Conservation (phyloP, 495 filamentous ascomycete genomes). For the Penicillium cinerascens region DNA sequence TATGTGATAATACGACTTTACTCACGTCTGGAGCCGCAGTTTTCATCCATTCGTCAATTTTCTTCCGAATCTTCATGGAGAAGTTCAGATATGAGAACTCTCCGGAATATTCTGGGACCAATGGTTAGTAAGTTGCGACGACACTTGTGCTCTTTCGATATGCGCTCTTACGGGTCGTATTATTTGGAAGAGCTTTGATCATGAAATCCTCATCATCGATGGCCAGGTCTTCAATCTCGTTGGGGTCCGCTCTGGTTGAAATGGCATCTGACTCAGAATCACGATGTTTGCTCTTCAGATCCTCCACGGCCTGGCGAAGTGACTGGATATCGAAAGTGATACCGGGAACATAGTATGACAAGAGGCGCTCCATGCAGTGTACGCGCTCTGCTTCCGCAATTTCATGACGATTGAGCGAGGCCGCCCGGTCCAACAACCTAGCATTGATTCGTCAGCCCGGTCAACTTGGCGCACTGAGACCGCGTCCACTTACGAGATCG, state of each 20-base stretch:
- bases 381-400: slow-evolving; percentile 43
- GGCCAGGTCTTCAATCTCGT: slow-evolving; percentile 42
- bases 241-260: slow-evolving; percentile 32
- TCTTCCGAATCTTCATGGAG: slow-evolving; percentile 47
- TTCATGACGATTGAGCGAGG: slow-evolving; percentile 38
- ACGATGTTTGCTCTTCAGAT: slow-evolving; percentile 37
- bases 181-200: slow-evolving; percentile 46
- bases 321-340: slow-evolving; percentile 44
- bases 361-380: slow-evolving; percentile 43
- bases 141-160: background rate
- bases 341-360: slow-evolving; percentile 43
- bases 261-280: slow-evolving; percentile 35
- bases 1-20: background rate
- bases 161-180: slow-evolving; percentile 40
- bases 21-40: slow-evolving; percentile 41
- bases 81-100: slow-evolving; percentile 53
- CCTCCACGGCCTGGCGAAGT: slow-evolving; percentile 38
- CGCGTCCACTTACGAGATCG: slow-evolving; percentile 33
- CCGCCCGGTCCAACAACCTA: slow-evolving; percentile 37
- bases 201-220: slow-evolving; percentile 47
- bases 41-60: slow-evolving; percentile 50
- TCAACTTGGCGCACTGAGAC: background rate
- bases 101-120: slow-evolving; percentile 46
- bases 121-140: background rate
- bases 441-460: slow-evolving; percentile 1